Conservation (phyloP, 2,329 filamentous ascomycete species). For the Aspergillus sp. region DNA sequence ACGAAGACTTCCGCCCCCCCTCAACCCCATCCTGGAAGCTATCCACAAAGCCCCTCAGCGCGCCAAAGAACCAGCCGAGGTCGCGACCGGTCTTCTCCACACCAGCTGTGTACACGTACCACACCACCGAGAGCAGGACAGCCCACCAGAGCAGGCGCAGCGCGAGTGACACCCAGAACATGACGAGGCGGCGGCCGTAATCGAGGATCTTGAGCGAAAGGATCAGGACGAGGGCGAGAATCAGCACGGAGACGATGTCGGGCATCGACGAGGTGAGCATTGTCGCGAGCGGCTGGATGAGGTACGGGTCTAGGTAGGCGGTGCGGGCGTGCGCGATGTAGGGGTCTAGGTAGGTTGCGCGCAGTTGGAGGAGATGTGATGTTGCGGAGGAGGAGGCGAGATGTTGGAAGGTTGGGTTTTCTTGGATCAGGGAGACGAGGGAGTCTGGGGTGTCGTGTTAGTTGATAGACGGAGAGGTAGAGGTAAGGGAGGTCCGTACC, state of each 20-base stretch:
- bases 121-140: constrained; percentile 51
- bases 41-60: constrained; percentile 61
- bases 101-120: constrained; percentile 52
- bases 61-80: constrained; percentile 56
- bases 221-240: constrained; percentile 61
- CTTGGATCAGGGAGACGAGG: constrained; percentile 12
- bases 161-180: constrained; percentile 72
- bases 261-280: constrained; percentile 34
- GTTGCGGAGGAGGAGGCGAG: constrained; percentile 13
- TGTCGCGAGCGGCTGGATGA: constrained; percentile 39
- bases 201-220: constrained; percentile 63
- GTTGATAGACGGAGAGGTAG: not conserved
- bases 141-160: constrained; percentile 65
- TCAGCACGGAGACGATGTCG: constrained; percentile 34
- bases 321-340: constrained; percentile 26
- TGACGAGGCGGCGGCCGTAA: constrained; percentile 67
- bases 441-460: constrained; percentile 10
- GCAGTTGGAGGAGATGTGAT: constrained; percentile 11
- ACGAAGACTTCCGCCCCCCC: constrained; percentile 4
- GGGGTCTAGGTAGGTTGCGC: constrained; percentile 14
- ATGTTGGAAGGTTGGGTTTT: constrained; percentile 15
- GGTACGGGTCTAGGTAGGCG: constrained; percentile 49
- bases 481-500: not conserved
- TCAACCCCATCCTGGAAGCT: constrained; percentile 50
- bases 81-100: constrained; percentile 32